phyloP scores from a whole-genome alignment of 306 rosid species.

The Aeschynomene evenia region DNA sequence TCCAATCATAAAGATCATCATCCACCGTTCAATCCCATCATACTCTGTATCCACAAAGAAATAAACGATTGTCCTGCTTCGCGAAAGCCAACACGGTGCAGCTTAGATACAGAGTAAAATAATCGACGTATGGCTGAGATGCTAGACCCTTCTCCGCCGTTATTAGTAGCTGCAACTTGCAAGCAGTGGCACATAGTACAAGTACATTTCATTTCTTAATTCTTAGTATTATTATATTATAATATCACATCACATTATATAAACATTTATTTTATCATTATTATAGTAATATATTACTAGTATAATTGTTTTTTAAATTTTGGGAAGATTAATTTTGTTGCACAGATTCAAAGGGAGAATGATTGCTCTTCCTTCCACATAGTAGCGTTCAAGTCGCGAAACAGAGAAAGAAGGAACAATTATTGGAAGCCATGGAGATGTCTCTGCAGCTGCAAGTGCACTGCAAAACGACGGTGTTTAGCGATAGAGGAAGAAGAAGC shows the following conservation, averaged over 20 bases:
- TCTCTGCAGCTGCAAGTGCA: slow-evolving; percentile 38
- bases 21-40: background rate
- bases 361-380: background rate
- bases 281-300: background rate
- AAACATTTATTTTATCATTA: background rate
- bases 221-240: no score
- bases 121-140: slow-evolving; percentile 23
- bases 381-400: background rate
- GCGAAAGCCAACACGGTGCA: background rate
- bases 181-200: background rate
- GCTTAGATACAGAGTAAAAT: background rate
- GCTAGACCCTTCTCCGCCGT: background rate
- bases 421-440: slow-evolving; percentile 44
- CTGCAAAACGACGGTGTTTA: slow-evolving; percentile 37
- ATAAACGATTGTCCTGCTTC: background rate
- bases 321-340: background rate
- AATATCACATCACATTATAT: background rate
- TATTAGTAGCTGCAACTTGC: slow-evolving; percentile 2
- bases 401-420: background rate
- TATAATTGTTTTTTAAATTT: no score
- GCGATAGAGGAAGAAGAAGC: slow-evolving; percentile 25
- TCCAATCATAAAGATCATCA: background rate
- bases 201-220: background rate
- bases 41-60: no score
- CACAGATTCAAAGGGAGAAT: slow-evolving; percentile 29